phyloP scores from a whole-genome alignment of 169 alveolate species.

The Plasmodium malariae region DNA sequence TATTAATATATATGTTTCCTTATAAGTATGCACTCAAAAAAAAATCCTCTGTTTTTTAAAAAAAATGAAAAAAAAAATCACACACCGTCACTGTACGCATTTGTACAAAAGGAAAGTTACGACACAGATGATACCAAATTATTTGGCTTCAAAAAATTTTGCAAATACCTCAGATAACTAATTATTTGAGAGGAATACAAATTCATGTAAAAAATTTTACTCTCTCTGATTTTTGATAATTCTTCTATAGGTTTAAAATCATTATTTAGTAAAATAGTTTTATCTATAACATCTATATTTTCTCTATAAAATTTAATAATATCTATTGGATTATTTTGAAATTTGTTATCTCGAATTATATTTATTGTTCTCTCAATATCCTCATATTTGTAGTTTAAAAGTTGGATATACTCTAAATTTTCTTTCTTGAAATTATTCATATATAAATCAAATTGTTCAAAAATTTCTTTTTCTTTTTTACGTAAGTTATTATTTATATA shows the following conservation, averaged over 20 bases:
- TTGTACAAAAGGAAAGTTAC: neutral
- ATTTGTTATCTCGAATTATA: conserved; percentile 49
- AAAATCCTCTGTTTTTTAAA: too few relatives aligned
- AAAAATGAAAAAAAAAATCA: too few relatives aligned
- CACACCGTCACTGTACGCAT: neutral
- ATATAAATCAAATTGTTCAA: conserved; percentile 42
- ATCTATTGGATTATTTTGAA: conserved; percentile 59
- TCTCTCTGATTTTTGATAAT: conserved; percentile 53
- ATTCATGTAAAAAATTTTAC: conserved; percentile 71
- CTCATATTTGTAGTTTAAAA: conserved; percentile 38
- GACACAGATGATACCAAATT: neutral
- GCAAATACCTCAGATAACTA: conserved; percentile 50
- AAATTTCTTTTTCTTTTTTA: conserved; percentile 70
- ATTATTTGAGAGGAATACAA: conserved; percentile 67
- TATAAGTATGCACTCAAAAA: too few relatives aligned
- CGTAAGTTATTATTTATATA: conserved; percentile 40
- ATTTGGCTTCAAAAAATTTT: conserved; percentile 31
- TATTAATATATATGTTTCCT: too few relatives aligned
- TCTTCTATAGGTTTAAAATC: conserved; percentile 68
- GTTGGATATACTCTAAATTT: conserved; percentile 44
- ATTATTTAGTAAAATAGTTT: conserved; percentile 37
- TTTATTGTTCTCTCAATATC: conserved; percentile 61
- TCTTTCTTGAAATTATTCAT: conserved; percentile 64
- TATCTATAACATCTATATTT: conserved; percentile 32
- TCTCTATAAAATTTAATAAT: conserved; percentile 63